Base-by-base conservation (phyloP, 306 rosid genomes). In the Sophora flavescens region DNA sequence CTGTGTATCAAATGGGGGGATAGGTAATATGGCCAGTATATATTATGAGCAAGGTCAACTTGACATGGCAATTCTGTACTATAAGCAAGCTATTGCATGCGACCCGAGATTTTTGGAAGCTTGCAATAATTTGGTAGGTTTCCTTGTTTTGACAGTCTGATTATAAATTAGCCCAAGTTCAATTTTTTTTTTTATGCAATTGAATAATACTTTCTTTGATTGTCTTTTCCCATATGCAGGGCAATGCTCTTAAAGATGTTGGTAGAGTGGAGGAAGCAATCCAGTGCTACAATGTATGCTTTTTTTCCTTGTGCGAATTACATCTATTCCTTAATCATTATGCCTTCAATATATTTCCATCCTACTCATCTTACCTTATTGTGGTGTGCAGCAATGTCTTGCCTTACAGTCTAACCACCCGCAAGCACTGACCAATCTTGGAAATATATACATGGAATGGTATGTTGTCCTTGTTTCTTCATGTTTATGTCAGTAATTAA, bases 91-190 rank as follows among this genome's bases (percentile, higher is more conserved):
- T 69, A 88, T 96, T 73, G 54, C 93, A 60, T 85, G 86, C 63
- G 99, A 96, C 78, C 90, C 98, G 75, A 85, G 96, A 84, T 92
- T 96, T 87, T 86, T 96, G 93, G 99, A 96, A 81, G 99, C 99
- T 30, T 96, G 89, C 84, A 96, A 96, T 78, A 96, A 96, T 83
- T 84, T 96, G 99, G 99, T 96, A 72, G 59, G 96, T 85, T 82
- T 8, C 70, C 53, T 66, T 82, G 57, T 45, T 41, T 6, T 57
- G 30, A 62, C 5, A 0, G 41, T 67, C 22, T 72, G 8, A 35
- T 68, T 78, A 44, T 1, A 26, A 45, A n/a, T 30, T 30, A 51
- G 3, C 28, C 18, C 2, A 28, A 63, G 51, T 18, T 30, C 32
- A 30, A 30, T 2, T 63, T 53, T 17, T 63, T 53, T 17, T 28